Base-by-base conservation (phyloP, 2,329 filamentous ascomycete species). In the Emergomyces orientalis region DNA sequence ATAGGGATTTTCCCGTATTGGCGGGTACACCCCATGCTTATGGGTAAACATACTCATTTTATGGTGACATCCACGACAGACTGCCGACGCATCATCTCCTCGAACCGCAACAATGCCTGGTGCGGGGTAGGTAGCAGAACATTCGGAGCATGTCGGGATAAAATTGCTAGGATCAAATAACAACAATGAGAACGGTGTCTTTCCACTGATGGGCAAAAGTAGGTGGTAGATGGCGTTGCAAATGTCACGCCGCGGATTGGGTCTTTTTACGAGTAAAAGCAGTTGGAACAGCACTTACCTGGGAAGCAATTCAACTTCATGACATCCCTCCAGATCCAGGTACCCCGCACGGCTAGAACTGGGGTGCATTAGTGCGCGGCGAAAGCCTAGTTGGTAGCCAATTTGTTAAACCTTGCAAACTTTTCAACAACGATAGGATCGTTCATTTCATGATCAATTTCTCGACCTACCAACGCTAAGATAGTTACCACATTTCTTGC, bases 61-160 rank as follows among this genome's bases (percentile, higher is more conserved):
- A 61, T 81, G 80, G 78, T 94, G 90, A 72, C 90, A 95, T 69
- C 88, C 84, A 58, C 90, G 85, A 75, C 90, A 95, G 45, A 90
- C 82, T 63, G 90, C 89, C 70, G 86, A 86, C 27, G 85, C 83
- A 22, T 84, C 84, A 64, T 93, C 89, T 55, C 89, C 89, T 32
- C 88, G 82, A 6, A 93, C 88, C 4, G 88, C 86, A 19, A 87
- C 81, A 41, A 94, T 81, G 0, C 88, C 89, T 22, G 82, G 80
- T 9, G 74, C 71, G 3, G 83, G 82, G 65, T 86, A 84, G 1
- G 84, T 70, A 0, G 86, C 88, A 37, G 90, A 94, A 75, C 90
- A 95, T 69, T 84, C 81, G 1, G 84, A 82, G 73, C 90, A 95
- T 0, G 88, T 92, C 19, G 90, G 90, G 37, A 89, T 77, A 76